phyloP scores from a whole-genome alignment of 2,329 filamentous ascomycete genomes.

The Colletotrichum chlorophyti region DNA sequence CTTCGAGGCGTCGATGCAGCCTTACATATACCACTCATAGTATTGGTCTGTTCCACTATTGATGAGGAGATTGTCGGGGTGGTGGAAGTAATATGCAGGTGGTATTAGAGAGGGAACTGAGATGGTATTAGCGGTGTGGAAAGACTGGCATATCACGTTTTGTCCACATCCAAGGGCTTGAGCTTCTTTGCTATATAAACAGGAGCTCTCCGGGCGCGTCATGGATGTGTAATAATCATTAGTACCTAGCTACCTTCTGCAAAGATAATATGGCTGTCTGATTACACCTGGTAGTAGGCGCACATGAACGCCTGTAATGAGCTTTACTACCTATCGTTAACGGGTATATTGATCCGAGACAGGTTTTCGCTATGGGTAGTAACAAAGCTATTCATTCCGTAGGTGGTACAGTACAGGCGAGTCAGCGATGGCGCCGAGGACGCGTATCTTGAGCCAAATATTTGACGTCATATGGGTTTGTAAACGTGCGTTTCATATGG shows the following conservation, averaged over 20 bases:
- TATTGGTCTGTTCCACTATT: constrained; percentile 25
- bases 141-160: constrained; percentile 2
- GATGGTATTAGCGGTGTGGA: background rate
- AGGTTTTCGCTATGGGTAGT: too few relatives aligned
- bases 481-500: too few relatives aligned
- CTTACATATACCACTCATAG: constrained; percentile 31
- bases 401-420: too few relatives aligned
- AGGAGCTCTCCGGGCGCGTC: constrained; percentile 25
- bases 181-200: constrained; percentile 23
- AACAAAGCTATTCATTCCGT: too few relatives aligned
- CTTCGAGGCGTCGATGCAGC: constrained; percentile 52
- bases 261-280: constrained; percentile 17
- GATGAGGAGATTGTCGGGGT: too few relatives aligned
- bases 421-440: too few relatives aligned
- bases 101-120: background rate
- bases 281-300: too few relatives aligned
- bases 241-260: constrained; percentile 23
- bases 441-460: too few relatives aligned
- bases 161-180: constrained; percentile 5
- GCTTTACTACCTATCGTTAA: too few relatives aligned
- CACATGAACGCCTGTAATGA: too few relatives aligned
- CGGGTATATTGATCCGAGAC: too few relatives aligned
- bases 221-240: constrained; percentile 21
- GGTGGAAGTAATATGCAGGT: background rate
- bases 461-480: too few relatives aligned